Base-by-base conservation (phyloP, 2,329 filamentous ascomycete genomes). In the Aplosporella prunicola region DNA sequence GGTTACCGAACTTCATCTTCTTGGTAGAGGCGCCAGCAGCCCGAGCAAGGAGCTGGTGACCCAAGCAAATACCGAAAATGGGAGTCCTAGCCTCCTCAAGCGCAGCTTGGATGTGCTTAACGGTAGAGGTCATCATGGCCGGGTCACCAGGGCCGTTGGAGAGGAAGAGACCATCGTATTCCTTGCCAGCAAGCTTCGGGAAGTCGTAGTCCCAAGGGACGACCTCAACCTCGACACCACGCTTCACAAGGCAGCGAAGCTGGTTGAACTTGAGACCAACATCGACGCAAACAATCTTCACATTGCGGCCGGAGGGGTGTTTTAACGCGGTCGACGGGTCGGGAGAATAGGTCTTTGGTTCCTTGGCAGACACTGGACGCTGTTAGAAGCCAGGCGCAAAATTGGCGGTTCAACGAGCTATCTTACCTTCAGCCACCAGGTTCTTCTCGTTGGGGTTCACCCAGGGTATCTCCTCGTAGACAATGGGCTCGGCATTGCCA, bases 1-100 rank as follows among this genome's bases (percentile, higher is more conserved):
- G 85, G 68, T 98, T 98, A 67, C 91, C 91, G 55, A 95, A 98
- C 73, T 96, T 96, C 86, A 98, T 93, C 72, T 98, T 98, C 53
- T 74, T 64, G 0, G 91, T 96, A 31, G 71, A 71, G 31, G 88
- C 89, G 39, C 89, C 89, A 20, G 87, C 78, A 41, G 89, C 87
- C 50, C 87, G 76, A 37, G 89, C 87, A 35, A 96, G 77, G 49
- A 96, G 72, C 65, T 96, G 89, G 61, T 96, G 89, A 40, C 89
- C 89, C 51, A 96, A 67, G 68, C 89, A 96, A 57, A 96, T 96
- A 68, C 89, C 89, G 50, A 96, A 95, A 45, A 96, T 81, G 5
- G 89, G 89, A 6, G 80, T 89, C 49, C 78, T 75, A 49, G 81
- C 86, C 60, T 86, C 80, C 47, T 81, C 69, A 60, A 95, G 72